Base-by-base conservation (phyloP, 2,329 filamentous ascomycete genomes). In the Cytospora leucostoma region DNA sequence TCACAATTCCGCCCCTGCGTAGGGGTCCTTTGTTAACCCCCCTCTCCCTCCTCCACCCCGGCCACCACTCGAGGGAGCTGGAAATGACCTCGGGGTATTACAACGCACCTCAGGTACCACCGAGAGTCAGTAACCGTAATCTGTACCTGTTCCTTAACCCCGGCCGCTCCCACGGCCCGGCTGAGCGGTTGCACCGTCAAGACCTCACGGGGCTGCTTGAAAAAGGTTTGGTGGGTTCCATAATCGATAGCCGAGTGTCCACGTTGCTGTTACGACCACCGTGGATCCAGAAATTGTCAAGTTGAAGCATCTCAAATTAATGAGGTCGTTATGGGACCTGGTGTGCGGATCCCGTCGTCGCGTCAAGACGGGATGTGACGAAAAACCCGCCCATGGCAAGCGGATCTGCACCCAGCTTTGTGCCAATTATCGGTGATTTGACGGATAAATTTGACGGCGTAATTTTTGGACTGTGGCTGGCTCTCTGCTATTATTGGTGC, bases 281-380 rank as follows among this genome's bases (percentile, higher is more conserved):
- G 8, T 44, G 40, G 10, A n/a, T 19, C 44, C 58, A 34, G 37
- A 34, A 37, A n/a, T 27, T 55, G 35, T 50, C 51, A 61, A 50
- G 59, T 27, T 47, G 59, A 55, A 27, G 59, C 59, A 61, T 50
- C 40, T 61, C 59, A 61, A 7, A 38, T 61, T 49, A 40, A 61
- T 55, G 59, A 61, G 59, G 59, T 53, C 49, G 35, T 54, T 52
- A 47, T 61, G 47, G 33, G 50, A 50, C 38, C 49, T 55, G 51
- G 15, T 53, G 27, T 54, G 51, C 38, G 51, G 38, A 50, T 5
- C 59, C 52, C 10, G 34, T 17, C 33, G 12, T 27, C 58, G 49
- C 15, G 57, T 59, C 57, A 35, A 38, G 59, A 53, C 37, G 51
- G 59, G 38, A 61, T 47, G 44, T 44, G 38, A 61, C 27, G 49